Conservation (phyloP, 331 rosid genomes). For the Acacia concinna region DNA sequence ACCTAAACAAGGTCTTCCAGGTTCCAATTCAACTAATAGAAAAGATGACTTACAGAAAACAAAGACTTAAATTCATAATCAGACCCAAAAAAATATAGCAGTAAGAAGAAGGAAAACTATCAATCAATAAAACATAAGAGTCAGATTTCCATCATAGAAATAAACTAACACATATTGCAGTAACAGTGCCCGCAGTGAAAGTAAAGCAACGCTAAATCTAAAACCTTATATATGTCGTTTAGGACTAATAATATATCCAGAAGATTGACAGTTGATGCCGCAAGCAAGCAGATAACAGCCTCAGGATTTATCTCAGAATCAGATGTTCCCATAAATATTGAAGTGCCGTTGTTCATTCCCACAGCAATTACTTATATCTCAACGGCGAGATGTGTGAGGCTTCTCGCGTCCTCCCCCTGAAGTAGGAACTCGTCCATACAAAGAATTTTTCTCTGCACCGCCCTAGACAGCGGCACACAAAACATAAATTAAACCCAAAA, state of each 20-base stretch:
- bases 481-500: conserved; percentile 22
- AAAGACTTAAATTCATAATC: conserved; percentile 30
- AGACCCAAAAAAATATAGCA: conserved; percentile 17
- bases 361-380: conserved; percentile 39
- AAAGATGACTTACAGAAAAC: conserved; percentile 20
- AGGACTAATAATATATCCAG: conserved; percentile 45
- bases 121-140: conserved; percentile 29
- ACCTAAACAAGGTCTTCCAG: conserved; percentile 31
- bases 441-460: conserved; percentile 59
- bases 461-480: conserved; percentile 50
- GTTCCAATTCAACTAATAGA: conserved; percentile 13
- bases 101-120: conserved; percentile 26
- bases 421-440: conserved; percentile 57
- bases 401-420: conserved; percentile 75
- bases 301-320: conserved; percentile 32
- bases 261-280: conserved; percentile 46
- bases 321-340: conserved; percentile 31
- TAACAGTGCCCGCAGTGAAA: conserved; percentile 33
- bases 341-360: conserved; percentile 32
- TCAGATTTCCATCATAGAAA: conserved; percentile 22
- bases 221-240: conserved; percentile 45
- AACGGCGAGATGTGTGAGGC: conserved; percentile 68
- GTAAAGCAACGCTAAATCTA: conserved; percentile 31
- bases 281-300: conserved; percentile 50
- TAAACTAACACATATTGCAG: conserved; percentile 39